Evolutionary conservation across 2,329 filamentous ascomycete species (phyloP).

Genomic region (Chaetoscypha palmicola): DNA sequence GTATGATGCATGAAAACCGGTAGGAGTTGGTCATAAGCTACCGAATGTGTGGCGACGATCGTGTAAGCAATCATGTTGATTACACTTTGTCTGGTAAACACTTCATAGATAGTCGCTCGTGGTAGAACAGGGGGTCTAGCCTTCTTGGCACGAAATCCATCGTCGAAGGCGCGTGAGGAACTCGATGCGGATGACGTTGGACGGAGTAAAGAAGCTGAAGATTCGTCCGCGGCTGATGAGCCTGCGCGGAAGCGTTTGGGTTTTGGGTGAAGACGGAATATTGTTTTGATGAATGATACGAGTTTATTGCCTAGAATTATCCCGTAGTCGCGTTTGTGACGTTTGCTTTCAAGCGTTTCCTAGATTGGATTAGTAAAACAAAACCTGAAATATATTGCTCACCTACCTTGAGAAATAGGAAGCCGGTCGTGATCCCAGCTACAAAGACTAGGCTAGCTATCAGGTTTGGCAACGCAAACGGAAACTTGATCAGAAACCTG

Average conservation of each 20-base stretch:
- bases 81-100: slow-evolving; percentile 67
- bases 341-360: slow-evolving; percentile 75
- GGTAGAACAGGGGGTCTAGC: slow-evolving; percentile 26
- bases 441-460: slow-evolving; percentile 71
- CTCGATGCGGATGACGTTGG: slow-evolving; percentile 27
- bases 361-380: slow-evolving; percentile 25
- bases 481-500: slow-evolving; percentile 65
- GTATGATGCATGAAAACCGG: slow-evolving; percentile 84
- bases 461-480: slow-evolving; percentile 80
- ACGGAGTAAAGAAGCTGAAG: slow-evolving; percentile 48
- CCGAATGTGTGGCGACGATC: slow-evolving; percentile 71
- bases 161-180: slow-evolving; percentile 16
- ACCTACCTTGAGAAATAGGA: slow-evolving; percentile 74
- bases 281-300: slow-evolving; percentile 30
- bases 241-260: slow-evolving; percentile 15
- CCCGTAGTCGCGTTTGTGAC: slow-evolving; percentile 65
- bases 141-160: slow-evolving; percentile 22
- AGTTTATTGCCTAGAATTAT: slow-evolving; percentile 65
- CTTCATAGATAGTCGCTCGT: slow-evolving; percentile 46
- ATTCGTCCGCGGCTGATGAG: slow-evolving; percentile 45
- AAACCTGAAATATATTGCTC: slow-evolving; percentile 15
- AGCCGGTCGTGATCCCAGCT: slow-evolving; percentile 64
- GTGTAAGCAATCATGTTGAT: slow-evolving; percentile 74
- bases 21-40: slow-evolving; percentile 81
- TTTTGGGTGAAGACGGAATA: slow-evolving; percentile 13